Percentiles rank a stretch among this genome's conserved stretches.
These are phyloP conservation scores for Periconia sp. DNA, from an alignment of 2,329 filamentous ascomycete genomes.

Conservation along the genomic window DNA sequence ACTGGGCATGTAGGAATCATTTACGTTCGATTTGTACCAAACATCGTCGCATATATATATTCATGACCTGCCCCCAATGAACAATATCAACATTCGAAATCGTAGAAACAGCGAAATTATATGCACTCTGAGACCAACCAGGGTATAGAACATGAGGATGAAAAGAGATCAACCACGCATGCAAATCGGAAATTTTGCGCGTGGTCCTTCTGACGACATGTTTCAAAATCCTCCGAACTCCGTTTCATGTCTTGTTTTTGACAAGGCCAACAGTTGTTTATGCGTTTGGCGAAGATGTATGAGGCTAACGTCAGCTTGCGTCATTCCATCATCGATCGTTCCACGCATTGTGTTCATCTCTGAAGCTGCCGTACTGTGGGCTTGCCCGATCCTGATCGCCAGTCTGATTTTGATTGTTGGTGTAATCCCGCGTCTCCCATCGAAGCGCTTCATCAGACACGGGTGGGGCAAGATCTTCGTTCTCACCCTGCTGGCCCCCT, in stretches of 20 bases:
- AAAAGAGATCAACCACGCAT: conserved; percentile 3
- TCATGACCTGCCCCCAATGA: neutral
- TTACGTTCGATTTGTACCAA: too few species aligned
- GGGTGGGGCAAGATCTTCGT: conserved; percentile 41
- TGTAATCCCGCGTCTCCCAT: conserved; percentile 50
- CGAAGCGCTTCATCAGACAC: conserved; percentile 51
- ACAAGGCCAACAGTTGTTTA: neutral
- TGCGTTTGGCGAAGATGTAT: neutral
- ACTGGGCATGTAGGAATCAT: too few species aligned
- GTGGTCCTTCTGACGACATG: neutral
- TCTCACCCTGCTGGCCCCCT: conserved; percentile 47
- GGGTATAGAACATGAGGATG: conserved; percentile 16
- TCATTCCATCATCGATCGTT: conserved; percentile 25
- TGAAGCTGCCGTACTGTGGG: conserved; percentile 50
- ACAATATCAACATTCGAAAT: neutral
- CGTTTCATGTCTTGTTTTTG: neutral
- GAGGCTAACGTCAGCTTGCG: conserved; percentile 11
- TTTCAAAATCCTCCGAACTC: neutral
- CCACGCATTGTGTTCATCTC: conserved; percentile 51
- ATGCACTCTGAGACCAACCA: conserved; percentile 4
- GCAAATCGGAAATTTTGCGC: neutral
- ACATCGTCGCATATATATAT: neutral
- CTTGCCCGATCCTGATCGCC: conserved; percentile 28
- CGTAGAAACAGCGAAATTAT: neutral
- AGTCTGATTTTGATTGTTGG: conserved; percentile 22